These are phyloP conservation scores for Lecanicillium sp. DNA, from an alignment of 2,329 filamentous ascomycete genomes.

Conservation along the genomic window DNA sequence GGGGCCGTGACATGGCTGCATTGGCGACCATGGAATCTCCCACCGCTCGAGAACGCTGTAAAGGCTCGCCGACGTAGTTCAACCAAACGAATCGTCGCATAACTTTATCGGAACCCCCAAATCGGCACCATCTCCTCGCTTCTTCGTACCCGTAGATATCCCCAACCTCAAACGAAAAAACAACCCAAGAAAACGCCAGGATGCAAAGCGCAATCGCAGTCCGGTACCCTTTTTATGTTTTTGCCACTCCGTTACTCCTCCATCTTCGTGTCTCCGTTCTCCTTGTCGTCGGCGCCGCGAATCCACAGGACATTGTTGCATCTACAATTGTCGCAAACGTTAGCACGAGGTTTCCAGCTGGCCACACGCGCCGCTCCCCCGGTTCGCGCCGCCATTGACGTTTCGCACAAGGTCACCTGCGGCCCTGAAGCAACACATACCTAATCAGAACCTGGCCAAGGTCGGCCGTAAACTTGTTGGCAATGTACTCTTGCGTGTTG, in stretches of 20 bases:
- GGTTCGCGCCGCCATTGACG: not conserved
- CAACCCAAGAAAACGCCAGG: not conserved
- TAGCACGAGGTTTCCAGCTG: constrained; percentile 9
- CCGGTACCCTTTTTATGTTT: not conserved
- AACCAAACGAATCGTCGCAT: no score
- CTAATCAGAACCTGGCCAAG: constrained; percentile 89
- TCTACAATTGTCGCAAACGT: constrained; percentile 31
- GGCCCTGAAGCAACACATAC: constrained; percentile 34
- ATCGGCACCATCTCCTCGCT: no score
- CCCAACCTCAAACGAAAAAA: not conserved
- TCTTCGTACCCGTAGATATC: no score
- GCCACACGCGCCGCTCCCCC: constrained; percentile 3
- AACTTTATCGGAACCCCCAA: no score
- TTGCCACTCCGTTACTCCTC: constrained; percentile 30
- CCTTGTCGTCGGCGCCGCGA: constrained; percentile 45
- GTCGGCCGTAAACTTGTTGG: constrained; percentile 74
- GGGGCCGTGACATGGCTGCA: no score
- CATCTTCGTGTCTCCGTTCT: constrained; percentile 50
- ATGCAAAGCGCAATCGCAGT: no score
- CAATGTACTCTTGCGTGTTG: constrained; percentile 85
- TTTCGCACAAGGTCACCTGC: not conserved
- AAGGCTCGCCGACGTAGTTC: no score
- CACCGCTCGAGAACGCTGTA: no score
- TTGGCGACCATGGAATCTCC: no score
- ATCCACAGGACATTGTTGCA: constrained; percentile 99